phyloP scores from a whole-genome alignment of 805 yeast species.

The Wickerhamiella brachini region DNA sequence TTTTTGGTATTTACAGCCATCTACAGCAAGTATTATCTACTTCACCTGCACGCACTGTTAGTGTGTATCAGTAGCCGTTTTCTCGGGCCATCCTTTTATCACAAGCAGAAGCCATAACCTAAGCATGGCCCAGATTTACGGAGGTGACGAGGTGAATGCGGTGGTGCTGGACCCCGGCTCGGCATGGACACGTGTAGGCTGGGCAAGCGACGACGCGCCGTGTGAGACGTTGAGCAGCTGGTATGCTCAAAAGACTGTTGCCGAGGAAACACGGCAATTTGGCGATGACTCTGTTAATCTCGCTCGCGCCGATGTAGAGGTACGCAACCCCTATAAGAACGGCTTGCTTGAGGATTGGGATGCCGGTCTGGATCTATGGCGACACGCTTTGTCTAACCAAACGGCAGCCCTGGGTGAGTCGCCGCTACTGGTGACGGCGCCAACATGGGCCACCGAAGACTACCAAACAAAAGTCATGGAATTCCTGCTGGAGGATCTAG shows the following conservation, averaged over 20 bases:
- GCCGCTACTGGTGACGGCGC: conserved; percentile 75
- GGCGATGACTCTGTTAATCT: conserved; percentile 16
- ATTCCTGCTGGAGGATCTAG: conserved; percentile 49
- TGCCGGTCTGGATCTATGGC: conserved; percentile 61
- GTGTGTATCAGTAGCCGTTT: too few species aligned
- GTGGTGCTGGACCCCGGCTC: conserved; percentile 89
- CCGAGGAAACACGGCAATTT: conserved; percentile 2
- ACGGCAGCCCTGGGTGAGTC: conserved; percentile 45
- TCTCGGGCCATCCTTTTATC: too few species aligned
- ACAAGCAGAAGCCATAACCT: too few species aligned
- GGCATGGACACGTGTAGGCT: conserved; percentile 68
- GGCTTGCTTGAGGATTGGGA: conserved; percentile 56
- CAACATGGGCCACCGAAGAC: conserved; percentile 62
- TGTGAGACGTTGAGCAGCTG: conserved; percentile 32
- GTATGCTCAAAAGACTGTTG: conserved; percentile 6
- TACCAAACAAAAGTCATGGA: conserved; percentile 63
- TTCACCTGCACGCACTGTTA: too few species aligned
- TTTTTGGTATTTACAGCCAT: too few species aligned
- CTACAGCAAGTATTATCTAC: too few species aligned
- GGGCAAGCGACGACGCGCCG: conserved; percentile 87
- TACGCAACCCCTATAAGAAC: conserved; percentile 14
- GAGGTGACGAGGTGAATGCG: conserved; percentile 72
- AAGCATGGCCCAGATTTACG: conserved; percentile 16
- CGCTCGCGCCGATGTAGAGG: conserved; percentile 8
- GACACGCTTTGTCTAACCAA: conserved; percentile 41